Evolutionary conservation across 805 yeast genomes (phyloP), one percentile per base, ranked within the genome.

Genomic region (Zygoascus ofunaensis): DNA sequence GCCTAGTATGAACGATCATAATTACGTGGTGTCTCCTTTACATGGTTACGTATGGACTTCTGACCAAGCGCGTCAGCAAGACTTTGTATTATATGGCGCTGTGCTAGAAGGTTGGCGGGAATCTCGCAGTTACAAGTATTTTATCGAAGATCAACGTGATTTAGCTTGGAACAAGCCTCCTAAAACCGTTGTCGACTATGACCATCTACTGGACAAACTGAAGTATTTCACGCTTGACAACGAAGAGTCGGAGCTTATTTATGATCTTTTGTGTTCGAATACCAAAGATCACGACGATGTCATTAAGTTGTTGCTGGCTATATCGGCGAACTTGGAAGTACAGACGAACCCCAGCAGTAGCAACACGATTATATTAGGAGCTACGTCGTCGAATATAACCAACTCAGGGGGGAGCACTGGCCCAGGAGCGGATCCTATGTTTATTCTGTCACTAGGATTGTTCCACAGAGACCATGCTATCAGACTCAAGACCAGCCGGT

Each of bases 41-140:
- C 55, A 57, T 42, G 65, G 65, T n/a, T 58, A 55, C 40, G 51
- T 50, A 15, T 61, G 63, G 64, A 35, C 52, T n/a, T 48, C 46
- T 30, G 62, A 57, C 15, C 41, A 40, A 7, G 55, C 53, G 23
- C 49, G 48, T 35, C 41, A 39, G n/a, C 43, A 38, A 36, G 63
- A 58, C 41, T 44, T 53, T 23, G 41, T 45, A 14, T 38, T 44
- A 3, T 57, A 56, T 41, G 52, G 47, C 17, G 49, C 60, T 3
- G 58, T 58, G 8, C 51, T 55, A 20, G 59, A 56, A 43, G 60
- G 58, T 23, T 61, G 65, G 64, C 41, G 58, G 12, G 47, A 42
- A 15, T 51, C 59, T 21, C 46, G 57, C 14, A 51, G 53, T 37
- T 59, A 56, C 46, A 44, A 50, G 34, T 44, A 43, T 45, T 57